These are phyloP conservation scores for Glebionis coronaria DNA, from an alignment of 129 eudicot genomes.

Conservation along the genomic window DNA sequence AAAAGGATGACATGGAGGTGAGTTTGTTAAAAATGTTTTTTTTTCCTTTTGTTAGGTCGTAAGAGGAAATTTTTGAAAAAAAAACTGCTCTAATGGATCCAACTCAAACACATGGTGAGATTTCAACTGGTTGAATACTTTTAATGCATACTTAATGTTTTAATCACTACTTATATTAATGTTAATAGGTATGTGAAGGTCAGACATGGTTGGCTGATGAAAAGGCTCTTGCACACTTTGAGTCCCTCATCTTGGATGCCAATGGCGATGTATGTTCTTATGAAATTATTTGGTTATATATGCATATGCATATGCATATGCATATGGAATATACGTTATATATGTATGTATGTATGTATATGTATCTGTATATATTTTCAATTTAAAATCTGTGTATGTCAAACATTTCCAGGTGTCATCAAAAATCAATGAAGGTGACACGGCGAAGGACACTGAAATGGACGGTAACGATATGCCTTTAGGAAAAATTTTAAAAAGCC, in stretches of 20 bases:
- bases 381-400: constrained; percentile 14
- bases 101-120: constrained; percentile 11
- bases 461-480: constrained; percentile 82
- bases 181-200: constrained; percentile 56
- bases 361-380: too few species aligned
- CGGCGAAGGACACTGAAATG: constrained; percentile 65
- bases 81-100: constrained; percentile 5
- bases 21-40: constrained; percentile 7
- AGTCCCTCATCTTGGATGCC: constrained; percentile 63
- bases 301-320: too few species aligned
- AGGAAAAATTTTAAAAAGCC: constrained; percentile 66
- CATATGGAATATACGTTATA: too few species aligned
- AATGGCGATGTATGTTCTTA: constrained; percentile 60
- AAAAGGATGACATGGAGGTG: constrained; percentile 26
- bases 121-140: neutral
- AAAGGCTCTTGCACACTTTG: constrained; percentile 55
- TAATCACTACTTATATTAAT: neutral
- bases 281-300: neutral
- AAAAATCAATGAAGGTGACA: constrained; percentile 59
- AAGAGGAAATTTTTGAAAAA: neutral
- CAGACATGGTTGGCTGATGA: constrained; percentile 91
- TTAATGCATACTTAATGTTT: too few species aligned
- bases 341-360: too few species aligned
- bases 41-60: neutral
- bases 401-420: constrained; percentile 43